These are phyloP conservation scores for Wolfiporia cocos DNA, from an alignment of 1,284 basidiomycete species.

Conservation along the genomic window DNA sequence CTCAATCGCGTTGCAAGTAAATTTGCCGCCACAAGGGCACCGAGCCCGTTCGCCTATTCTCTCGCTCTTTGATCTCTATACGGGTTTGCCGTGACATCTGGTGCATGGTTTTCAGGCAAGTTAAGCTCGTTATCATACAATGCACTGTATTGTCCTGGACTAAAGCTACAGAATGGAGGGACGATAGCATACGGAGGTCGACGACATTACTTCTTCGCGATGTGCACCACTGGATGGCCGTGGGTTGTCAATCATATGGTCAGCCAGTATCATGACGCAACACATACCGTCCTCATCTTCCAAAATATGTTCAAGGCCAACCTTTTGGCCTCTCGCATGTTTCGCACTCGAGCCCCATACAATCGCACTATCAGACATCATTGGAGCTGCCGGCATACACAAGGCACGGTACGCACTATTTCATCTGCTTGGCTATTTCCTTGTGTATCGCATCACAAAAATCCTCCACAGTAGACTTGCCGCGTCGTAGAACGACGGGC, in stretches of 20 bases:
- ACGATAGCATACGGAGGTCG: too few species aligned
- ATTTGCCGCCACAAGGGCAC: too few species aligned
- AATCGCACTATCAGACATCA: slow-evolving; percentile 51
- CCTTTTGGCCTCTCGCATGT: slow-evolving; percentile 94
- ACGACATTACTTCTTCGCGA: slow-evolving; percentile 78
- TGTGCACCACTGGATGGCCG: slow-evolving; percentile 85
- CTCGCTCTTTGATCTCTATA: too few species aligned
- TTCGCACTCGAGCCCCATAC: slow-evolving; percentile 96
- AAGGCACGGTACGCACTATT: slow-evolving; percentile 49
- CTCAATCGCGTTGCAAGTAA: too few species aligned
- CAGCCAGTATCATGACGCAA: background rate
- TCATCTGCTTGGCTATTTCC: slow-evolving; percentile 91
- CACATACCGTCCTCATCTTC: slow-evolving; percentile 84
- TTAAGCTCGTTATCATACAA: too few species aligned
- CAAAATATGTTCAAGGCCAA: slow-evolving; percentile 84
- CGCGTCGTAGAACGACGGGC: slow-evolving; percentile 76
- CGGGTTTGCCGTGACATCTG: too few species aligned
- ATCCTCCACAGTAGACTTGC: slow-evolving; percentile 80
- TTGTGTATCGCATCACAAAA: slow-evolving; percentile 91
- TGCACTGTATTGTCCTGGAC: too few species aligned
- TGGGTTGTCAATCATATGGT: background rate
- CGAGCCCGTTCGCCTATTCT: too few species aligned
- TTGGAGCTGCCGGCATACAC: slow-evolving; percentile 3
- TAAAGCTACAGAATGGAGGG: too few species aligned
- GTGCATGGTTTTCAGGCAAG: too few species aligned